Base-by-base conservation (phyloP, 495 filamentous ascomycete species). In the Penicillium angulare region DNA sequence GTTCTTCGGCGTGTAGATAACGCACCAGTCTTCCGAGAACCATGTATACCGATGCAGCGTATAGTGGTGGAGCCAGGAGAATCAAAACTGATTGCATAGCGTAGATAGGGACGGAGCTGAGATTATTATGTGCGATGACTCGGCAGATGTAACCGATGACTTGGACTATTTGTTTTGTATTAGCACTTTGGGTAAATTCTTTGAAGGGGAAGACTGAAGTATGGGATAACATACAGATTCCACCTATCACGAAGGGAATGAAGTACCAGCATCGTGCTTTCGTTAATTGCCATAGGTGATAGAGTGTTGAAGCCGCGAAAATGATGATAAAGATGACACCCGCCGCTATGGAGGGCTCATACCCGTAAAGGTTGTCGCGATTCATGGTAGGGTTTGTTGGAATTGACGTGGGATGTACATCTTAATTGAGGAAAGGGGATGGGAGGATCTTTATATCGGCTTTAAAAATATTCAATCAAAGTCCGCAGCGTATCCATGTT, bases 41-140 rank as follows among this genome's bases (percentile, higher is more conserved):
- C 77, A 82, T 84, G 62, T 83, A 84, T 16, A 83, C 71, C 0
- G 79, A 80, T 3, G 80, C 80, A 3, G 80, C 77, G 51, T 74
- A 77, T 17, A 81, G 55, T 3, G 74, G 75, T 4, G 78, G 79
- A 3, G 77, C 74, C n/a, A 81, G 55, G 5, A 69, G 65, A 41
- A 74, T 68, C 26, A 76, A 49, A 3, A 74, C 45, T 5, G 70
- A 63, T 39, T 75, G 69, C 12, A 76, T 43, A 15, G 71, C 61
- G 49, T 73, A 67, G 13, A 72, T 42, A n/a, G 65, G 23, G 8
- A 67, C 39, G 7, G 59, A 56, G 47, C 45, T 29, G 38, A 64
- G 58, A 36, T 63, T 46, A 49, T 51, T 49, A 6, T 70, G 65
- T 12, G 66, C 60, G 7, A 79, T 49, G 7, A 69, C 54, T 21